Percentiles rank a stretch among this genome's conserved stretches.
Evolutionary conservation across 2,329 filamentous ascomycete genomes (phyloP).

Genomic region (Coleophoma cylindrospora): DNA sequence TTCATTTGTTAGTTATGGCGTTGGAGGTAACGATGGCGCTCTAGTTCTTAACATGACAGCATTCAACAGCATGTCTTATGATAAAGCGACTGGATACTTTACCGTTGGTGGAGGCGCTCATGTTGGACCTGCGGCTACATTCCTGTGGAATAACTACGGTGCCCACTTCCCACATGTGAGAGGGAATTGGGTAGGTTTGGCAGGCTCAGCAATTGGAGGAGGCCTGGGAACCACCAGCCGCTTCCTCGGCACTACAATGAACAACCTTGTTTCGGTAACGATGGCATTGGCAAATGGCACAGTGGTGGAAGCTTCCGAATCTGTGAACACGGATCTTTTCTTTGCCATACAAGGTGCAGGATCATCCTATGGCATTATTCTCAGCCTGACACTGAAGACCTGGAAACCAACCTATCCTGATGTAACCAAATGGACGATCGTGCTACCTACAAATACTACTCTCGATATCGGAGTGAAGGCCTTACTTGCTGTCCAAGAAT

Average conservation of each 20-base stretch:
- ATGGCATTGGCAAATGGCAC: slow-evolving; percentile 23
- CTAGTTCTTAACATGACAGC: slow-evolving; percentile 14
- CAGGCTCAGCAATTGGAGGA: slow-evolving; percentile 3
- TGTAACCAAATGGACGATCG: neutral
- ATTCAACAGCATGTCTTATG: slow-evolving; percentile 36
- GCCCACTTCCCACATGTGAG: slow-evolving; percentile 1
- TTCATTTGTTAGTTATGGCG: slow-evolving; percentile 43
- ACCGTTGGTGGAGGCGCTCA: slow-evolving; percentile 5
- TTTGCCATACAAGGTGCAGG: slow-evolving; percentile 25
- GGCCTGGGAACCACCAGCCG: neutral
- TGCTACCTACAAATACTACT: neutral
- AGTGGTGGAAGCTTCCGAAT: slow-evolving; percentile 11
- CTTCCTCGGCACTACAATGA: neutral
- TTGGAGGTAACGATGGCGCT: slow-evolving; percentile 30
- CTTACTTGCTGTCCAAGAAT: slow-evolving; percentile 7
- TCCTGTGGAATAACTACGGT: neutral
- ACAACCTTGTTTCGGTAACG: slow-evolving; percentile 4
- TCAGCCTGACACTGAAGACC: neutral
- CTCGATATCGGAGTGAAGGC: neutral
- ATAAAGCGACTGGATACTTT: slow-evolving; percentile 29
- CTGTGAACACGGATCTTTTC: slow-evolving; percentile 22
- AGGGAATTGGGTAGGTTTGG: slow-evolving; percentile 1
- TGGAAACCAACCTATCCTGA: neutral
- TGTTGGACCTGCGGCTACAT: neutral
- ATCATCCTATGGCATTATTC: neutral